These are phyloP conservation scores for Paramarasmius palmivorus DNA, from an alignment of 1,284 basidiomycete species.

Conservation along the genomic window DNA sequence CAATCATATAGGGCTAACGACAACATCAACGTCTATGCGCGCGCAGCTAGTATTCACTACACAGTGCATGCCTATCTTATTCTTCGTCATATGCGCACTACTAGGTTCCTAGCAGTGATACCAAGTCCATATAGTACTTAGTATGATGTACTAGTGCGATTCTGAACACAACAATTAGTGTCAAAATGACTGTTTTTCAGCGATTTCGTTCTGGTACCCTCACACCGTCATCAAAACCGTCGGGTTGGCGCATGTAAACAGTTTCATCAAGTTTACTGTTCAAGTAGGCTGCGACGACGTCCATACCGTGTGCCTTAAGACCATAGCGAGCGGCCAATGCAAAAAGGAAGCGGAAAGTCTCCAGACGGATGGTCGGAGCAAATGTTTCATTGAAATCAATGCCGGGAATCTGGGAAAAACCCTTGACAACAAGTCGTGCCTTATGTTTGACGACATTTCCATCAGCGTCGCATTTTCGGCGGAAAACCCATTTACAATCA, in stretches of 20 bases:
- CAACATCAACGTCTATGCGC: too few species aligned
- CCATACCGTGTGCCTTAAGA: slow-evolving; percentile 27
- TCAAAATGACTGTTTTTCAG: too few species aligned
- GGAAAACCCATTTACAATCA: slow-evolving; percentile 25
- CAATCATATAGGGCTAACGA: too few species aligned
- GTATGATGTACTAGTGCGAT: too few species aligned
- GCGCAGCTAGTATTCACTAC: too few species aligned
- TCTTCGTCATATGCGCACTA: too few species aligned
- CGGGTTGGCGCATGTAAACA: slow-evolving; percentile 36
- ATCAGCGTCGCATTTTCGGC: slow-evolving; percentile 12
- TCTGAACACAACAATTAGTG: too few species aligned
- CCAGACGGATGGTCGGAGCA: slow-evolving; percentile 26
- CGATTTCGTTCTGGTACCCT: too few species aligned
- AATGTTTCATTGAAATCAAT: slow-evolving; percentile 34
- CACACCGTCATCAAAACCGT: slow-evolving; percentile 22
- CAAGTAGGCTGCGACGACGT: slow-evolving; percentile 35
- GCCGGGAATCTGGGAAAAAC: slow-evolving; percentile 24
- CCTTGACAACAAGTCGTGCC: slow-evolving; percentile 18
- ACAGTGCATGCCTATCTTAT: too few species aligned
- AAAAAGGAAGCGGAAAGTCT: slow-evolving; percentile 24
- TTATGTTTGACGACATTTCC: slow-evolving; percentile 13
- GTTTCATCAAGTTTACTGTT: slow-evolving; percentile 36
- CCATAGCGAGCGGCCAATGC: slow-evolving; percentile 23
- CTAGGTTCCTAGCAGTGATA: too few species aligned
- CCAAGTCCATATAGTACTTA: too few species aligned